These are phyloP conservation scores for Malassezia sp. DNA, from an alignment of 1,284 basidiomycete species.

Conservation along the genomic window DNA sequence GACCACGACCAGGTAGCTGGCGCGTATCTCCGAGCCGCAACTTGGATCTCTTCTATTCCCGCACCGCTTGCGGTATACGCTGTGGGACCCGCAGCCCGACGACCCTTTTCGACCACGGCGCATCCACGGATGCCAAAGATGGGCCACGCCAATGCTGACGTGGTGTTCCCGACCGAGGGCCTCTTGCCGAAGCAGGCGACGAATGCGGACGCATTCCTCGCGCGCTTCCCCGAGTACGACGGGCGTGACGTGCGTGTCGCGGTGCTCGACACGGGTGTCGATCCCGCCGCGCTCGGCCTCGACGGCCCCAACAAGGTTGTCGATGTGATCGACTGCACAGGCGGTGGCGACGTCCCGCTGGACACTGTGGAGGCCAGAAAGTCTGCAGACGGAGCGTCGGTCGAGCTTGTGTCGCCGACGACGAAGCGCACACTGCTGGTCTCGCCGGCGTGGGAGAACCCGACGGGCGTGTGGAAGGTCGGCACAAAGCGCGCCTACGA, in stretches of 20 bases:
- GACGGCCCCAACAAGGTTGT: slow-evolving; percentile 42
- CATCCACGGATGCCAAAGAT: too few relatives aligned
- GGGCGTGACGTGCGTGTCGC: slow-evolving; percentile 45
- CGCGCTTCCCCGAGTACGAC: slow-evolving; percentile 43
- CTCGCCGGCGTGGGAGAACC: slow-evolving; percentile 32
- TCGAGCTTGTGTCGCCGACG: slow-evolving; percentile 36
- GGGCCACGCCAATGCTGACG: too few relatives aligned
- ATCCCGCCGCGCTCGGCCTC: slow-evolving; percentile 45
- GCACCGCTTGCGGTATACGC: too few relatives aligned
- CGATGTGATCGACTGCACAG: slow-evolving; percentile 47
- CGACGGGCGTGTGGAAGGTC: slow-evolving; percentile 41
- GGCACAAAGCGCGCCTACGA: slow-evolving; percentile 46
- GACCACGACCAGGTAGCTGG: too few relatives aligned
- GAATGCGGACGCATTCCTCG: slow-evolving; percentile 38
- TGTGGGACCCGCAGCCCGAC: too few relatives aligned
- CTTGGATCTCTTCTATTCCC: too few relatives aligned
- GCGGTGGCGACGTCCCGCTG: slow-evolving; percentile 35
- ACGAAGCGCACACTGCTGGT: slow-evolving; percentile 38
- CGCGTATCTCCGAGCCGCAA: too few relatives aligned
- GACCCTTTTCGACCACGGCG: too few relatives aligned
- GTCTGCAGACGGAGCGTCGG: slow-evolving; percentile 5
- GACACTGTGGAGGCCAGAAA: slow-evolving; percentile 19
- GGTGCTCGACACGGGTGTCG: slow-evolving; percentile 47
- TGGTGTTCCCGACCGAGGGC: slow-evolving; percentile 42
- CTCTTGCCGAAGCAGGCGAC: slow-evolving; percentile 47